Conservation (phyloP, 2,329 filamentous ascomycete species). For the Fusarium bulbicola region DNA sequence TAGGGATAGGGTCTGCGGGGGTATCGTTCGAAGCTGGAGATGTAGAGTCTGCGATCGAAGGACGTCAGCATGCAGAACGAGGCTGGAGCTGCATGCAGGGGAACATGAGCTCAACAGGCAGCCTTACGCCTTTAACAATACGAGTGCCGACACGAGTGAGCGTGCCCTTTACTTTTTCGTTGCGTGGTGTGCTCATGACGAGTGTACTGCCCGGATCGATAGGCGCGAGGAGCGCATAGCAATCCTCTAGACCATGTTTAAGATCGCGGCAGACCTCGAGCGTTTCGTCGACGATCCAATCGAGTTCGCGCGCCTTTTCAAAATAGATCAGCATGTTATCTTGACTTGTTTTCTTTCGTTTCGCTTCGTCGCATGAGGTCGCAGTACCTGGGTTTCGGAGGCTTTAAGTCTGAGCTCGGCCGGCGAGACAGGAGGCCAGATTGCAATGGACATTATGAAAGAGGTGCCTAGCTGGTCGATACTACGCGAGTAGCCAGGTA, state of each 20-base stretch:
- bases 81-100: background rate
- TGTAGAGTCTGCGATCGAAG: slow-evolving; percentile 69
- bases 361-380: background rate
- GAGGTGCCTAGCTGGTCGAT: slow-evolving; percentile 16
- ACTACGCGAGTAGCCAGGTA: slow-evolving; percentile 1
- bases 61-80: slow-evolving; percentile 13
- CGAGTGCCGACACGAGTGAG: slow-evolving; percentile 90
- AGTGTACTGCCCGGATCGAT: slow-evolving; percentile 87
- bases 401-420: slow-evolving; percentile 60
- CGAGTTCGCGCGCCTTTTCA: slow-evolving; percentile 60
- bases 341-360: background rate
- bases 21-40: slow-evolving; percentile 77
- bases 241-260: slow-evolving; percentile 81
- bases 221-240: slow-evolving; percentile 85
- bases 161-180: slow-evolving; percentile 91
- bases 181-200: slow-evolving; percentile 85
- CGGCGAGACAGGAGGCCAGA: slow-evolving; percentile 65
- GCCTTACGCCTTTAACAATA: slow-evolving; percentile 84
- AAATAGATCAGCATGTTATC: slow-evolving; percentile 42
- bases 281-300: slow-evolving; percentile 64
- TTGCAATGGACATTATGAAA: slow-evolving; percentile 63
- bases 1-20: slow-evolving; percentile 59
- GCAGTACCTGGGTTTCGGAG: slow-evolving; percentile 61
- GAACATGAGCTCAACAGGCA: slow-evolving; percentile 30
- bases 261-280: slow-evolving; percentile 59